These are phyloP conservation scores for Solanum sitiens DNA, from an alignment of 257 asterid genomes.

Conservation along the genomic window DNA sequence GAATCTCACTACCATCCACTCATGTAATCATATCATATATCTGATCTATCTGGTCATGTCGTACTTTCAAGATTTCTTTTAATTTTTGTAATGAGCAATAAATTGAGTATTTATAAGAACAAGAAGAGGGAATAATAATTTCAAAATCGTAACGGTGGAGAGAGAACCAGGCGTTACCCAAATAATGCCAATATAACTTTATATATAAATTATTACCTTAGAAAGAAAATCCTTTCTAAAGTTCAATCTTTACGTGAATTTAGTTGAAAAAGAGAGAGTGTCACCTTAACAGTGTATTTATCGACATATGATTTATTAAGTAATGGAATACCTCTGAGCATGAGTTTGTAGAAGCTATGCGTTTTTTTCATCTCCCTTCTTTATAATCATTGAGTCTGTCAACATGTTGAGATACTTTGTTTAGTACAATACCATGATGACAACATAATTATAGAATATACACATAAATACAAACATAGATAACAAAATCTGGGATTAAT, in stretches of 20 bases:
- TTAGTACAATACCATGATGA: conserved; percentile 59
- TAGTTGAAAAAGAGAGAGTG: background rate
- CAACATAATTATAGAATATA: background rate
- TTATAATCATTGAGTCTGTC: conserved; percentile 70
- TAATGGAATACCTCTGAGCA: conserved; percentile 42
- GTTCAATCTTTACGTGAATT: background rate
- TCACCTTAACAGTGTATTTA: background rate
- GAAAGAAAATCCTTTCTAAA: background rate
- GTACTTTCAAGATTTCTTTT: no score
- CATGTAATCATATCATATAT: no score
- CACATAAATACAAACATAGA: background rate
- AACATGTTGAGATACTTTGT: conserved; percentile 80
- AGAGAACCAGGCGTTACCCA: no score
- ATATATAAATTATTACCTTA: background rate
- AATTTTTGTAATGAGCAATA: no score
- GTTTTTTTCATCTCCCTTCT: conserved; percentile 85
- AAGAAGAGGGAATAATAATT: no score
- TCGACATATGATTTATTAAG: background rate
- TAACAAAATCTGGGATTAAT: background rate
- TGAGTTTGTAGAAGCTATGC: conserved; percentile 70
- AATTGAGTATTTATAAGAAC: rapidly evolving
- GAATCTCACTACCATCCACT: background rate
- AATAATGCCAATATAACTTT: background rate
- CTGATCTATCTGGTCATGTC: no score
- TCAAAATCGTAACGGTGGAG: no score